Base-by-base conservation (phyloP, 352 stramenopile genomes). In the Globisporangium carolinianum region DNA sequence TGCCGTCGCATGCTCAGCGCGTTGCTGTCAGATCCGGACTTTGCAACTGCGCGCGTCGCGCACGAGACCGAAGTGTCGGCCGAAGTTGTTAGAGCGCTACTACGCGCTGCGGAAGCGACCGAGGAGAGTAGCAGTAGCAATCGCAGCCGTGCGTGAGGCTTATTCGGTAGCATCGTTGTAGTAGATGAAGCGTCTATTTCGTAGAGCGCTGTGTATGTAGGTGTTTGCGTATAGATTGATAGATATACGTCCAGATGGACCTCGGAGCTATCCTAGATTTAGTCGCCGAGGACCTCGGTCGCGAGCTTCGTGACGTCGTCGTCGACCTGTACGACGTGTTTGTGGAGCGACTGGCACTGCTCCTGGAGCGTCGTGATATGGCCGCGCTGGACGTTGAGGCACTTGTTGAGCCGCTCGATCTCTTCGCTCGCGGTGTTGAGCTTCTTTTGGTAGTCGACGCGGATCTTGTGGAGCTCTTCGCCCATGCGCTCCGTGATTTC, bases 341-440 rank as follows among this genome's bases (percentile, higher is more conserved):
- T 90, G 75, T 92, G 80, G 45, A 92, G 69, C 47, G 79, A 90
- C 57, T 91, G 76, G 42, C 80, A 91, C 64, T 91, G 83, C 62
- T 92, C 80, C 62, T 92, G 79, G 32, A 91, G 70, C 47, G 83
- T 92, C 67, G 79, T 89, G 61, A 92, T 89, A 58, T 89, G 81
- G 39, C 83, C 83, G 37, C 83, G 83, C 71, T 92, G 80, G 37
- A 92, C 80, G 49, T 83, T 90, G 51, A 91, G 70, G 54, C 80
- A 91, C 70, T 91, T 92, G 68, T 88, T 91, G 57, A 92, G 71
- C 32, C 83, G 76, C 55, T 92, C 83, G 57, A 92, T 91, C 62
- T 90, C 83, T 12, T 92, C 80, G 47, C 79, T 87, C 10, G 83
- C 83, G 1, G 76, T 85, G 67, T 86, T 89, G 62, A 90, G 75